These are phyloP conservation scores for Pseudocercospora cruenta DNA, from an alignment of 2,329 filamentous ascomycete genomes.

Conservation along the genomic window DNA sequence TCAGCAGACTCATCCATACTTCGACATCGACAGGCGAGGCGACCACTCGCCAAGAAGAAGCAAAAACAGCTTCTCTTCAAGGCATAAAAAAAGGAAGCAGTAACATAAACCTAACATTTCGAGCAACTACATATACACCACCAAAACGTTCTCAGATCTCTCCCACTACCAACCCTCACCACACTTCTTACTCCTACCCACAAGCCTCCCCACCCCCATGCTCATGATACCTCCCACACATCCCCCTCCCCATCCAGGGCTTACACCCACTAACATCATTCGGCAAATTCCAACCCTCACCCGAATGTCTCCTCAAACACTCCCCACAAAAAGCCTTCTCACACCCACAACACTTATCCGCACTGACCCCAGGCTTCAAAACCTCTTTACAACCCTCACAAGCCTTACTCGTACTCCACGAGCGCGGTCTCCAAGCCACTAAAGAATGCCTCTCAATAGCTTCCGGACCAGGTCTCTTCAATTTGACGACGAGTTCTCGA, in stretches of 20 bases:
- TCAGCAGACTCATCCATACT: too few species aligned
- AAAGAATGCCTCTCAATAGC: constrained; percentile 48
- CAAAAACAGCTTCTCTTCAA: too few species aligned
- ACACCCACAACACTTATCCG: constrained; percentile 46
- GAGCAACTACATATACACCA: too few species aligned
- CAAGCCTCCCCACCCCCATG: constrained; percentile 39
- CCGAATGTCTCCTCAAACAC: constrained; percentile 43
- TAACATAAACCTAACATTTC: too few species aligned
- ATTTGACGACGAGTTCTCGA: constrained; percentile 50
- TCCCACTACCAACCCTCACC: too few species aligned
- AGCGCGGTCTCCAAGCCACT: constrained; percentile 44
- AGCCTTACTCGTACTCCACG: constrained; percentile 38
- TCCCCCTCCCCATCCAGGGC: constrained; percentile 41
- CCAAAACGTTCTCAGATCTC: neutral
- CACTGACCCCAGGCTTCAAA: constrained; percentile 44
- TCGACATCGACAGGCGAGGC: too few species aligned
- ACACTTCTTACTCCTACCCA: constrained; percentile 19
- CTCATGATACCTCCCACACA: constrained; percentile 44
- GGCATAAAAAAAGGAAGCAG: too few species aligned
- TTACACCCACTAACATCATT: constrained; percentile 44
- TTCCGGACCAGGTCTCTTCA: constrained; percentile 51
- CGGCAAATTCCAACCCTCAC: constrained; percentile 29
- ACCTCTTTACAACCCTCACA: constrained; percentile 46
- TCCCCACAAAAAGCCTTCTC: constrained; percentile 46
- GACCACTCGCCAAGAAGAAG: too few species aligned